These are phyloP conservation scores for Curvularia verruculosa DNA, from an alignment of 2,329 filamentous ascomycete species.

Conservation along the genomic window DNA sequence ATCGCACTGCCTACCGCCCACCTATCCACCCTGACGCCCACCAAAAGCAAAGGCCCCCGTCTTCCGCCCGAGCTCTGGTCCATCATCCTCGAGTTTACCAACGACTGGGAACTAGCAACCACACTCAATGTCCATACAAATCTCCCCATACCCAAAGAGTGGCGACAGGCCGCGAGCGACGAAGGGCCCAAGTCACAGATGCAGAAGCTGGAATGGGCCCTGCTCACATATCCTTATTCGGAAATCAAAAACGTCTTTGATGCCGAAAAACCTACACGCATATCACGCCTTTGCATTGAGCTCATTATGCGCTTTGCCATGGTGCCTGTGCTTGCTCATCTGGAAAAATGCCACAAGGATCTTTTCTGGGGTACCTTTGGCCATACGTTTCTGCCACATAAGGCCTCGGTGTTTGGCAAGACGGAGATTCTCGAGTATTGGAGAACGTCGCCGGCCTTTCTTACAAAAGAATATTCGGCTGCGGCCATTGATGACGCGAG, in stretches of 20 bases:
- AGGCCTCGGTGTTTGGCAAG: slow-evolving; percentile 86
- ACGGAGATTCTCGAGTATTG: slow-evolving; percentile 89
- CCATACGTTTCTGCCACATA: slow-evolving; percentile 80
- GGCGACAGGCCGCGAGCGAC: slow-evolving; percentile 67
- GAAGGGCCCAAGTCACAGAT: slow-evolving; percentile 74
- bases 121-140: slow-evolving; percentile 81
- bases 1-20: slow-evolving; percentile 46
- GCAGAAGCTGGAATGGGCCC: slow-evolving; percentile 82
- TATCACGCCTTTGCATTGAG: slow-evolving; percentile 83
- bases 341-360: slow-evolving; percentile 70
- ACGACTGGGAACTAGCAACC: slow-evolving; percentile 89
- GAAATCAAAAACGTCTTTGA: slow-evolving; percentile 77
- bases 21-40: slow-evolving; percentile 39
- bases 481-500: slow-evolving; percentile 89
- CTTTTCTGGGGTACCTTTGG: slow-evolving; percentile 88
- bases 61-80: slow-evolving; percentile 90
- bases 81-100: slow-evolving; percentile 80
- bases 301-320: slow-evolving; percentile 91
- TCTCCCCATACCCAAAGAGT: slow-evolving; percentile 73
- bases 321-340: slow-evolving; percentile 75
- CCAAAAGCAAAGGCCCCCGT: slow-evolving; percentile 47
- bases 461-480: slow-evolving; percentile 82
- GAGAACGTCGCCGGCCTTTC: slow-evolving; percentile 80
- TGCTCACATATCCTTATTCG: slow-evolving; percentile 72
- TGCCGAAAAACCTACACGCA: slow-evolving; percentile 71